Evolutionary conservation across 1,139 yeast genomes (phyloP), one percentile per base, ranked within the genome.

Genomic region (Pichia sp.): DNA sequence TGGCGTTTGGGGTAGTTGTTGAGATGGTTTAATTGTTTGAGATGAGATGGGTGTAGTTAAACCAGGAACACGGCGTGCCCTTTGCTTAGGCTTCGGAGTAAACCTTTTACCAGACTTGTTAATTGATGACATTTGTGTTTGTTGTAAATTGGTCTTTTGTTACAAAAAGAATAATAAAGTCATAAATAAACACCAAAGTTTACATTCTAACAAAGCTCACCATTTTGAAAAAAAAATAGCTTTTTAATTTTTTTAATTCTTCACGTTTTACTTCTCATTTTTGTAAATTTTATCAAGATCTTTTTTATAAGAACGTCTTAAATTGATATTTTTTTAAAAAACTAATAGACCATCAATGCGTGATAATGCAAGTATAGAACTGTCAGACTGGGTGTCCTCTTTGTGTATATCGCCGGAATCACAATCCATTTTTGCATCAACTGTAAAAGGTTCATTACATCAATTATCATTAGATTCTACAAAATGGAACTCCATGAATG

Each of bases 361-460:
- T 13, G 14, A 45, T 3, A 16, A 25, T 8, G 31, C 25, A 13
- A 13, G 29, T 7, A 46, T 47, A n/a, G 34, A 34, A 14, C 25
- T 53, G 3, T 45, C 51, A 1, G 75, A 76, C 53, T 83, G 85
- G 83, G 76, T 79, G 6, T 66, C 81, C 18, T 70, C 71, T 29
- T 58, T 81, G n/a, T 68, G 65, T 3, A 66, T 69, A 5, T 59
- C 73, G 14, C 58, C 60, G 3, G 61, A 65, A 33, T 72, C 72
- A 31, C 74, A 75, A 0, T 61, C 81, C 22, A 72, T 74, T 1
- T 34, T 47, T 45, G 72, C 77, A 0, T 70, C 83, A 0, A 67
- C 77, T 22, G 73, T 82, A 44, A 72, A 74, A 54, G 84, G 85
- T 3, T 60, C 69, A 2, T 53, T 82, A n/a, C 67, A 70, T 44